Evolutionary conservation across 192 early-diverging fungal genomes (phyloP), one percentile per base, ranked within the genome.

Genomic region (Hyaloraphidium curvatum): DNA sequence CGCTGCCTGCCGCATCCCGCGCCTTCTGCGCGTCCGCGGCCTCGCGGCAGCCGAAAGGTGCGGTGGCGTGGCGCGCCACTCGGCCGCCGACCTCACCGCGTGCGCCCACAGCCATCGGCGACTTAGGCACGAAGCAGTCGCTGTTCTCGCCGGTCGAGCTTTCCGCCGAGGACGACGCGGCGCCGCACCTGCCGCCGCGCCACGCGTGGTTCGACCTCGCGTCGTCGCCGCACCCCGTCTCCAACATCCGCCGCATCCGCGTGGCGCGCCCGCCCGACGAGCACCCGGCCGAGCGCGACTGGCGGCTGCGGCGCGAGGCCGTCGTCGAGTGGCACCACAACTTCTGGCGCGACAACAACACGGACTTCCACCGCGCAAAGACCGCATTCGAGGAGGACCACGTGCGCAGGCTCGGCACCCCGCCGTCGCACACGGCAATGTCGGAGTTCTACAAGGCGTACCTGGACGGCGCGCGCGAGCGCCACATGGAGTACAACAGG

Each of bases 111-210:
- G 84, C 65, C n/a, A 67, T 62, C 56, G 70, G 62, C 2, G 82
- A 84, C 51, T 66, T 84, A 37, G 59, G 71, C 2, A 68, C 72
- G 50, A 81, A 81, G 27, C 77, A 78, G 35, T 77, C 72, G 53
- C 72, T 84, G 28, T 76, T 84, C 52, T 65, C 78, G 55, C 62
- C 83, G 22, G 61, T 83, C 1, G 70, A 96, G 77, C 89, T 96
- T 59, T 92, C 93, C 64, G 86, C 90, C 33, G 89, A 89, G 59
- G 78, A 80, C 53, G 77, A 76, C 25, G 65, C 95, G 5, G 87
- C 86, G 17, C 73, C 73, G 50, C 90, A 84, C 72, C n/a, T n/a
- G n/a, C n/a, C n/a, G n/a, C n/a, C n/a, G n/a, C n/a, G n/a, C n/a
- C n/a, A n/a, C n/a, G n/a, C n/a, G n/a, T n/a, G n/a, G n/a, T n/a